Base-by-base conservation (phyloP, 371 early-diverging fungal species). In the Mortierella sp. region DNA sequence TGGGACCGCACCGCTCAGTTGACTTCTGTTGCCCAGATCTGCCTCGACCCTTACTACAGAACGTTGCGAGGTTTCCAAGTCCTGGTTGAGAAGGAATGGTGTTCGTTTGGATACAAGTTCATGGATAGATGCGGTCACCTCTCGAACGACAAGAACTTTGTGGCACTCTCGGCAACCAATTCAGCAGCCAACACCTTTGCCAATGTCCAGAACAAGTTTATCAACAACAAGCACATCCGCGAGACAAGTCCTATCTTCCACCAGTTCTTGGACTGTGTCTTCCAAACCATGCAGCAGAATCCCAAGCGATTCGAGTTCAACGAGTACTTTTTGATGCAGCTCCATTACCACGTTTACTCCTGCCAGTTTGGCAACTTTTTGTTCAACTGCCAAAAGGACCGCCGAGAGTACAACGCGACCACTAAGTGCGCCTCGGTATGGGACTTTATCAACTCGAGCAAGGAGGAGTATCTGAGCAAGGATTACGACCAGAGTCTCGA, bases 1-100 rank as follows among this genome's bases (percentile, higher is more conserved):
- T 99, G 99, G 99, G 99, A 99, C 88, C 95, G 99, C 55, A 99
- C 99, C 0, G 96, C 98, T 4, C 99, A 99, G 85, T 88, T 98
- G 60, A 96, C 96, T 2, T 94, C 97, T 7, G 88, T 98, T 38
- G 92, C 98, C 51, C 95, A 96, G 81, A 88, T 99, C 35, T 98
- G 98, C 76, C 88, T 98, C 51, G 99, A 99, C 75, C 98, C 99
- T 0, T 98, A 92, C 84, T 98, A 97, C 86, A 96, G 99, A 65
- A 98, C 99, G 11, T 91, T 97, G 46, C 89, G 91, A 75, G 99
- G 99, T 0, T 97, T 98, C 85, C 93, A 93, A 44, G 93, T 97
- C 18, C 88, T 99, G 72, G 90, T 99, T 24, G 98, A 98, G 88
- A 98, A 98, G 87, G 99, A 98, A 74, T 99, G 98, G 98, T 92